Evolutionary conservation across 345 rosid genomes (phyloP).

Genomic region (Heritiera littoralis): DNA sequence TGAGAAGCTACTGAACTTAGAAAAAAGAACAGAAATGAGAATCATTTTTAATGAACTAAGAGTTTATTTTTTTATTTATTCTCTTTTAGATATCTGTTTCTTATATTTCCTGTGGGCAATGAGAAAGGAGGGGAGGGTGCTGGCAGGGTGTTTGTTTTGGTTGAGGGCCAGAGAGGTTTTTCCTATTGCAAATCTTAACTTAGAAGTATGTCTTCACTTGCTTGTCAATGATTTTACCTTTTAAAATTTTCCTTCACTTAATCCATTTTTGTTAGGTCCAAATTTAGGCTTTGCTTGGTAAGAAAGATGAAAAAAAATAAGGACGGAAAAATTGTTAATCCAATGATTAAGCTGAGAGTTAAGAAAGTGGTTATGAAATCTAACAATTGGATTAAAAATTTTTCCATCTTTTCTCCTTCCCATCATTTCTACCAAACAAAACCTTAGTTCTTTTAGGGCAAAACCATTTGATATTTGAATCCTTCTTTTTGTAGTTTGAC

Average conservation of each 20-base stretch:
- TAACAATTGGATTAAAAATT: too few species aligned
- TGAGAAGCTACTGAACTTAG: not conserved
- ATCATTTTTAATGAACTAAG: not conserved
- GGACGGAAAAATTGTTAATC: too few species aligned
- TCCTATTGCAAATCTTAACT: not conserved
- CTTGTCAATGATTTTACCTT: not conserved
- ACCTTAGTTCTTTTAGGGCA: not conserved
- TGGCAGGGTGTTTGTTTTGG: not conserved
- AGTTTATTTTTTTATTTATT: not conserved
- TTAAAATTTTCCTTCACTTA: not conserved
- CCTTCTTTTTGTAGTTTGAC: not conserved
- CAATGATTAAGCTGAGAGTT: too few species aligned
- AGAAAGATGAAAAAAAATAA: too few species aligned
- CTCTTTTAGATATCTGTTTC: not conserved
- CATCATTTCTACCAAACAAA: too few species aligned
- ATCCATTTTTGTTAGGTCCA: not conserved
- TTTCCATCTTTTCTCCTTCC: too few species aligned
- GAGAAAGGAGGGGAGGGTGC: not conserved
- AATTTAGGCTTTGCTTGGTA: not conserved
- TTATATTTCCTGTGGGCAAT: not conserved
- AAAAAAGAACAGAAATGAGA: not conserved
- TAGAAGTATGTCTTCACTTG: not conserved
- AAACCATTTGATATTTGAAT: not conserved
- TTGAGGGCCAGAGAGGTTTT: not conserved
- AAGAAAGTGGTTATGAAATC: too few species aligned